A percentile compares a stretch with the other conserved stretches of the same genome.
Conservation (phyloP, 2,329 filamentous ascomycete species). For the Didymellaceae sp. region DNA sequence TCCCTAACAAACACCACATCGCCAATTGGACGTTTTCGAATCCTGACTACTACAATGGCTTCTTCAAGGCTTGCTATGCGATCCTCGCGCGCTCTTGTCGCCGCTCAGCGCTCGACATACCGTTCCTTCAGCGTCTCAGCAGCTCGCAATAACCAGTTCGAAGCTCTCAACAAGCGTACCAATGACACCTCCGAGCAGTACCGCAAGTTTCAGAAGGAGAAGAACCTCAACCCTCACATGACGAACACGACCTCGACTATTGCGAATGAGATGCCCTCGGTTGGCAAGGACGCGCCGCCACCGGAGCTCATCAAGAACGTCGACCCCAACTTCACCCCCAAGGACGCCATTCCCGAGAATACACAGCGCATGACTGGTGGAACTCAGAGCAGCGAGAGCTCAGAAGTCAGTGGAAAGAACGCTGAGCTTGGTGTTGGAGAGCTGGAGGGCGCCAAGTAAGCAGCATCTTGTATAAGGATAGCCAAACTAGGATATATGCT, state of each 20-base stretch:
- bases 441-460: constrained; percentile 52
- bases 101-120: constrained; percentile 42
- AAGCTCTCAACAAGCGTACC: constrained; percentile 56
- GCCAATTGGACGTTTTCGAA: constrained; percentile 11
- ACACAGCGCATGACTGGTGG: constrained; percentile 71
- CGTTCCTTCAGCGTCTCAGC: constrained; percentile 49
- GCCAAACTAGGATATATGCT: constrained; percentile 75
- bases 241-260: constrained; percentile 70
- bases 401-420: constrained; percentile 39
- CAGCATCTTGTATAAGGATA: constrained; percentile 69
- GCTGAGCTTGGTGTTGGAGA: constrained; percentile 43
- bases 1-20: constrained; percentile 24
- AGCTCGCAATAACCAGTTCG: constrained; percentile 46
- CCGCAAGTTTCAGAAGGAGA: constrained; percentile 63
- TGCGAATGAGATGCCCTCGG: constrained; percentile 66
- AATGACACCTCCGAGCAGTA: constrained; percentile 62
- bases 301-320: constrained; percentile 66
- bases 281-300: constrained; percentile 63
- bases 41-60: constrained; percentile 50
- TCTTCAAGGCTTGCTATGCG: constrained; percentile 54
- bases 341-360: constrained; percentile 67
- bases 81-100: constrained; percentile 52
- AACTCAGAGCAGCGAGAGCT: constrained; percentile 58
- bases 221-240: constrained; percentile 66
- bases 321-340: constrained; percentile 63